phyloP scores from a whole-genome alignment of 805 yeast genomes.

The Pichia scutulata region DNA sequence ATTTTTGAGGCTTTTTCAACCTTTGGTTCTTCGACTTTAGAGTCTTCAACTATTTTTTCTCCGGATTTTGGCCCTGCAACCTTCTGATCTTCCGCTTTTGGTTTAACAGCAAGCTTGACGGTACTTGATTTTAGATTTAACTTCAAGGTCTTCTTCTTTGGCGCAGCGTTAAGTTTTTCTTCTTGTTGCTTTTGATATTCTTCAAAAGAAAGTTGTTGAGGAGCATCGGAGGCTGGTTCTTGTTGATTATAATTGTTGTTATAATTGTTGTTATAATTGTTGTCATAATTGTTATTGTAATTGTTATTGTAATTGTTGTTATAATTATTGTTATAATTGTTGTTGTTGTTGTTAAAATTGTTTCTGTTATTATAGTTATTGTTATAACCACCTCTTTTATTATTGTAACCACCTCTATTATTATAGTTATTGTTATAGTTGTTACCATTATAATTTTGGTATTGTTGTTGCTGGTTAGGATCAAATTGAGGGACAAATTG shows the following conservation, averaged over 20 bases:
- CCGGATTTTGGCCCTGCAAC: slow-evolving; percentile 22
- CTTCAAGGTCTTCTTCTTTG: slow-evolving; percentile 58
- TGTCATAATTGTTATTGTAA: slow-evolving; percentile 2
- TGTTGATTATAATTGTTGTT: slow-evolving; percentile 13
- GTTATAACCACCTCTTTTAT: slow-evolving; percentile 14
- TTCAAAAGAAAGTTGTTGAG: slow-evolving; percentile 66
- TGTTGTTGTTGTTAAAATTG: slow-evolving; percentile 19
- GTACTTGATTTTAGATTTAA: slow-evolving; percentile 59
- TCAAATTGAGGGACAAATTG: slow-evolving; percentile 33
- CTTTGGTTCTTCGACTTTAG: slow-evolving; percentile 20
- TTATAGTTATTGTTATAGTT: slow-evolving; percentile 18
- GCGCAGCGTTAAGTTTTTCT: slow-evolving; percentile 37
- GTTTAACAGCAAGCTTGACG: slow-evolving; percentile 28
- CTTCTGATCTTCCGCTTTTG: slow-evolving; percentile 33
- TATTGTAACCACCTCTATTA: slow-evolving; percentile 21
- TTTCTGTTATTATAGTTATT: slow-evolving; percentile 18
- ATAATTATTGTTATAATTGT: slow-evolving; percentile 15
- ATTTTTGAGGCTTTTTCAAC: slow-evolving; percentile 14
- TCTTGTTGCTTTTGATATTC: slow-evolving; percentile 70
- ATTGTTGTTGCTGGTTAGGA: slow-evolving; percentile 22
- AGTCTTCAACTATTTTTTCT: slow-evolving; percentile 27
- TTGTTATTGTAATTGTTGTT: slow-evolving; percentile 1
- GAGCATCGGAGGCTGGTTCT: slow-evolving; percentile 17
- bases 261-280: slow-evolving; percentile 13
- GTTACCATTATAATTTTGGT: slow-evolving; percentile 4